Evolutionary conservation across 495 filamentous ascomycete species (phyloP), one percentile per base, ranked within the genome.

Genomic region (Penicillium chermesinum): DNA sequence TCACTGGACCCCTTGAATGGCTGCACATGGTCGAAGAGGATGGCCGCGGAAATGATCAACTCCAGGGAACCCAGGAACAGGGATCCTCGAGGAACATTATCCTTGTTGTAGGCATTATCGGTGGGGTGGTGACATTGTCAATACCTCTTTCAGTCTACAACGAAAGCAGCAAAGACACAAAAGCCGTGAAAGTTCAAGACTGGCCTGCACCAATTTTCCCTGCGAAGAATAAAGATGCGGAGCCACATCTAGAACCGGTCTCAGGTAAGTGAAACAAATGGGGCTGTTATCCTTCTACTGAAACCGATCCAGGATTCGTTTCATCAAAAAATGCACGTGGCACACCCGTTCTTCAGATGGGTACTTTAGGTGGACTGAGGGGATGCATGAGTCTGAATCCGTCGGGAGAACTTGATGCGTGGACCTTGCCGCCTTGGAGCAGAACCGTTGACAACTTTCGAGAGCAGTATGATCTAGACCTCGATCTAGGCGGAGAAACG

Each of bases 381-480:
- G 36, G 39, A 15, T 21, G 40, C 0, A 49, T 49, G 10, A 35
- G 46, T 5, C 39, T 69, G 4, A 15, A 41, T 10, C 16, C 41
- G 39, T 19, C 42, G 9, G 39, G 46, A 22, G 20, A 35, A 9
- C 15, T 36, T n/a, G 25, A 15, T 8, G 16, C 22, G 2, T 37
- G 52, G 6, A 38, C 40, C 14, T 17, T 21, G 16, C 53, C 65
- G 9, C 49, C 53, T 3, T 75, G 72, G 72, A 65, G 52, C 32
- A 55, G 55, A 12, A 40, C 61, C 10, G 8, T 72, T 12, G 63
- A 67, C 8, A 57, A 63, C 5, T 46, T 61, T n/a, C 55, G 63
- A 7, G 70, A 73, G 13, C 58, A 59, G 44, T 79, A 70, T 52
- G 73, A 75, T 41, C 54, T 68, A n/a, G 61, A 71, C 12, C 62